These are phyloP conservation scores for Phialemoniopsis sp. DNA, from an alignment of 2,329 filamentous ascomycete genomes.

Conservation along the genomic window DNA sequence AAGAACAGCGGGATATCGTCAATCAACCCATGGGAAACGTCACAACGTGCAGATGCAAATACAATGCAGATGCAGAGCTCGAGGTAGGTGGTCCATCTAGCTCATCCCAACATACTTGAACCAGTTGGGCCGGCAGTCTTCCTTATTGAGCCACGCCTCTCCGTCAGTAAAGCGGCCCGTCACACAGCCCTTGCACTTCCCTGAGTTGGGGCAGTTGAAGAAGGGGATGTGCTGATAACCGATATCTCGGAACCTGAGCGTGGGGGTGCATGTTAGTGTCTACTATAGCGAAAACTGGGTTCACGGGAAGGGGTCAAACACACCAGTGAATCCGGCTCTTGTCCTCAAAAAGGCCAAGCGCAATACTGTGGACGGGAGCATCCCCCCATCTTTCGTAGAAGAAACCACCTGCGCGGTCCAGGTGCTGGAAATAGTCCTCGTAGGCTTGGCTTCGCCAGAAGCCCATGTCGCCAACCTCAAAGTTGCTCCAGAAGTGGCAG, in stretches of 20 bases:
- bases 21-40: no score
- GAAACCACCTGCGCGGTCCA: constrained; percentile 92
- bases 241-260: constrained; percentile 90
- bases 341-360: constrained; percentile 88
- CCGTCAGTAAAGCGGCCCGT: constrained; percentile 86
- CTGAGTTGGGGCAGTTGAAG: constrained; percentile 97
- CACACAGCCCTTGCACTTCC: constrained; percentile 87
- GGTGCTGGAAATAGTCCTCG: constrained; percentile 92
- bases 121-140: constrained; percentile 95
- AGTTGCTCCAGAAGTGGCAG: constrained; percentile 99
- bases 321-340: constrained; percentile 89
- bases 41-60: no score
- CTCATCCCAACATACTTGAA: constrained; percentile 91
- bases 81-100: constrained; percentile 43
- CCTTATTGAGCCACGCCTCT: constrained; percentile 76
- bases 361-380: constrained; percentile 94
- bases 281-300: not conserved
- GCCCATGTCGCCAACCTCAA: constrained; percentile 88
- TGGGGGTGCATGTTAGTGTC: constrained; percentile 10
- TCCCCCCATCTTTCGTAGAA: constrained; percentile 99
- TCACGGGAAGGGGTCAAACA: no score
- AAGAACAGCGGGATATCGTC: no score
- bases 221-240: constrained; percentile 98
- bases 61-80: no score
- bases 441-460: constrained; percentile 92